Conservation (phyloP, 306 rosid genomes). For the Geum urbanum region DNA sequence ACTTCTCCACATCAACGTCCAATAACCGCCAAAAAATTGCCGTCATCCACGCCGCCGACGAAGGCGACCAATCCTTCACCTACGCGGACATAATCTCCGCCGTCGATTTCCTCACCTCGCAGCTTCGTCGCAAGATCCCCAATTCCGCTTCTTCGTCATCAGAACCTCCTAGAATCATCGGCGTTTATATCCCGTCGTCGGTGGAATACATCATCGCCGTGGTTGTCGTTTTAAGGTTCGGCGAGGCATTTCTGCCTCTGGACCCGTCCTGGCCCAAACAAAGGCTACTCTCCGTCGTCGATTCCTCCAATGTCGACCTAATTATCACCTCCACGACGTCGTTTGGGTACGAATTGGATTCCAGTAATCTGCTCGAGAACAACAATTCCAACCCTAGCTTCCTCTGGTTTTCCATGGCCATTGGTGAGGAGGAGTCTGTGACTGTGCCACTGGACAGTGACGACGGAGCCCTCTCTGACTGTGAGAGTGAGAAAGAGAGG, state of each 20-base stretch:
- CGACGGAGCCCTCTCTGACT: too few species aligned
- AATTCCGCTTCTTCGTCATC: neutral
- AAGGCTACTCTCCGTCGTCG: slow-evolving; percentile 47
- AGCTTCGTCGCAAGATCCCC: neutral
- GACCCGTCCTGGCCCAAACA: slow-evolving; percentile 78
- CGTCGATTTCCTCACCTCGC: slow-evolving; percentile 51
- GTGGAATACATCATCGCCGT: slow-evolving; percentile 65
- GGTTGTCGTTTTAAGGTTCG: slow-evolving; percentile 65
- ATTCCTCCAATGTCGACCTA: slow-evolving; percentile 53
- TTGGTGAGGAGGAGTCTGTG: slow-evolving; percentile 40
- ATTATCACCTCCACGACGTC: slow-evolving; percentile 46
- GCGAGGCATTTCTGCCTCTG: slow-evolving; percentile 80
- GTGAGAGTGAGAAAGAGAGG: slow-evolving; percentile 42
- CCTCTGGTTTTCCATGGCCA: slow-evolving; percentile 46
- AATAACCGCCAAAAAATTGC: slow-evolving; percentile 58
- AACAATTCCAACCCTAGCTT: slow-evolving; percentile 31
- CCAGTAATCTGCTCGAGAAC: slow-evolving; percentile 41
- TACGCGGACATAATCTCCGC: slow-evolving; percentile 50
- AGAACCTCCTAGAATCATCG: slow-evolving; percentile 56
- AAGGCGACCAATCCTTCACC: slow-evolving; percentile 57
- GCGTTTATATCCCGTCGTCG: slow-evolving; percentile 72
- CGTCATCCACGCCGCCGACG: slow-evolving; percentile 58
- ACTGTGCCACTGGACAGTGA: slow-evolving; percentile 23
- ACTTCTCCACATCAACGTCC: slow-evolving; percentile 48
- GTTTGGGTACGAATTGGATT: slow-evolving; percentile 38